Base-by-base conservation (phyloP, 2,329 filamentous ascomycete species). In the Penicillium sp. region DNA sequence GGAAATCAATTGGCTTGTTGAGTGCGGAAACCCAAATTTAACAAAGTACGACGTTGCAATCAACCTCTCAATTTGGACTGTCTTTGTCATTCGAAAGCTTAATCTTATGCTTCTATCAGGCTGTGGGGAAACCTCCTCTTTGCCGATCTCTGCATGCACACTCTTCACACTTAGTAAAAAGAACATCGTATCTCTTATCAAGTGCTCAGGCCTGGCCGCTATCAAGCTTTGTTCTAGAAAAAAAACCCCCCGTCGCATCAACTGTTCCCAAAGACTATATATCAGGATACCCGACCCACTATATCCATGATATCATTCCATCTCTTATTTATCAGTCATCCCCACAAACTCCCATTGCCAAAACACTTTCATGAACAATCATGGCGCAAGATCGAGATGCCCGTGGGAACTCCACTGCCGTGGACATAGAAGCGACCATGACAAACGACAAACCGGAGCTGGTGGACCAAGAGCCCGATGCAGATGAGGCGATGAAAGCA, bases 401-500 rank as follows among this genome's bases (percentile, higher is more conserved):
- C 14, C 34, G 29, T 34, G 34, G 40, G 2, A 29, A 23, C 4
- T 35, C 35, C 41, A 44, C 23, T 2, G 46, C 45, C 14, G 13
- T 30, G 19, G 46, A 54, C 27, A 40, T 54, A 3, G 51, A 54
- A 26, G 18, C 45, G 35, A 49, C 51, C 35, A 27, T 41, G 35
- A 44, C 47, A 8, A 46, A 45, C 43, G 51, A 49, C 13, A 27
- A 52, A 6, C 40, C 32, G 2, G 49, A 44, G 13, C 8, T 46
- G 13, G n/a, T 49, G 38, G 75, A 79, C 58, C 78, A 81, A 58
- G 75, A 76, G 14, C 73, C 79, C 51, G 78, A 83, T 76, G 80
- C 76, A 32, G 81, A 84, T 59, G 80, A 81, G 51, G 81, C 81
- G 16, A 75, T 83, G 76, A 80, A 82, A 61, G 81, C 79, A 3